Percentiles rank a stretch among this genome's conserved stretches.
phyloP scores from a whole-genome alignment of 192 early-diverging fungal genomes.

The Dimargaris cristalligena region DNA sequence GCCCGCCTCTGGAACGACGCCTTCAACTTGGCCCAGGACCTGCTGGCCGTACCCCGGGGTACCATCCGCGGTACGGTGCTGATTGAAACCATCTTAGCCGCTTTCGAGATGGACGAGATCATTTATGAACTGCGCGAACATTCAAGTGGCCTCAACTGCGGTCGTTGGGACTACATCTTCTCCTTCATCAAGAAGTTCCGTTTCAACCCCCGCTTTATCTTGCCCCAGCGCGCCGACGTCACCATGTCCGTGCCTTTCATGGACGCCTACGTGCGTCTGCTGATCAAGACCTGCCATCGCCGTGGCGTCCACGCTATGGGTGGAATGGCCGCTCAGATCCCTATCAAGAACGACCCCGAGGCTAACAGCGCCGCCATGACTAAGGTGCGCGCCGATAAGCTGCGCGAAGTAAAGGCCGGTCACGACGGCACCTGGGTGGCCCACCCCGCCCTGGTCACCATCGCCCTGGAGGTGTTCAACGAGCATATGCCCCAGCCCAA shows the following conservation, averaged over 20 bases:
- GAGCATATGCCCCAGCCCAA: constrained; percentile 91
- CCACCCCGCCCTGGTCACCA: constrained; percentile 85
- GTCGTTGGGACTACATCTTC: constrained; percentile 99
- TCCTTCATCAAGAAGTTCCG: constrained; percentile 96
- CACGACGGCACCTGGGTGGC: constrained; percentile 96
- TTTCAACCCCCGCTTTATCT: constrained; percentile 63
- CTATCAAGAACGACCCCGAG: constrained; percentile 81
- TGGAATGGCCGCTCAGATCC: constrained; percentile 98
- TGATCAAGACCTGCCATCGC: constrained; percentile 97
- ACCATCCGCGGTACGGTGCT: constrained; percentile 93
- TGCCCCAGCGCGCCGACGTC: constrained; percentile 83
- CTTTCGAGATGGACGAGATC: constrained; percentile 99
- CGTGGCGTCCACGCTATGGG: constrained; percentile 99
- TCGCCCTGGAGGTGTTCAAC: constrained; percentile 82
- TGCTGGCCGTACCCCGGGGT: constrained; percentile 72
- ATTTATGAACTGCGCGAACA: constrained; percentile 98
- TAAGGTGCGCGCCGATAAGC: constrained; percentile 91
- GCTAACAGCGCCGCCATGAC: constrained; percentile 83
- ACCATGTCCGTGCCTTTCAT: constrained; percentile 95
- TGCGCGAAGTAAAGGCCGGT: constrained; percentile 86
- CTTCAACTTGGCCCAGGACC: constrained; percentile 91
- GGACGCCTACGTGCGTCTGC: constrained; percentile 90
- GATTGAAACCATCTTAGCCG: constrained; percentile 93
- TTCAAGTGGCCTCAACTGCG: constrained; percentile 97
- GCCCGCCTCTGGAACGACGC: constrained; percentile 97